Percentiles rank a stretch among this genome's conserved stretches.
phyloP scores from a whole-genome alignment of 352 stramenopile species.

The Globisporangium radiosum region DNA sequence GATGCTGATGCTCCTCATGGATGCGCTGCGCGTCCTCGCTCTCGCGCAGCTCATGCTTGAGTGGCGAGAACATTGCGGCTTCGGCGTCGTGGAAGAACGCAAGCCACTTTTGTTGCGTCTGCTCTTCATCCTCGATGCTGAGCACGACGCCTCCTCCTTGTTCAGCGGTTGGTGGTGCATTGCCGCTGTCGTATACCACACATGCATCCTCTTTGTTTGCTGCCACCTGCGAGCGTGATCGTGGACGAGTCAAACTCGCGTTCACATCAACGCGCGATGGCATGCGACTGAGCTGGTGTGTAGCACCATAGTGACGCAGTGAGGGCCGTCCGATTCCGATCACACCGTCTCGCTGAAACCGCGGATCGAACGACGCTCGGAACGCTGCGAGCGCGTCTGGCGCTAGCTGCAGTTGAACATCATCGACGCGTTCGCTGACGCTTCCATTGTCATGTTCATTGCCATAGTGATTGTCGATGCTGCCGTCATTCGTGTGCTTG shows the following conservation, averaged over 20 bases:
- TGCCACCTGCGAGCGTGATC: no score
- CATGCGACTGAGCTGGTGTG: neutral
- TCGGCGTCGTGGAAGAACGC: constrained; percentile 52
- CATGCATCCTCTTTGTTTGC: neutral
- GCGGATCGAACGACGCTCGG: constrained; percentile 7
- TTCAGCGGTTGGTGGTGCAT: neutral
- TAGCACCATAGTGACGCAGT: constrained; percentile 8
- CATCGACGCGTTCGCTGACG: constrained; percentile 14
- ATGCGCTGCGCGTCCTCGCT: constrained; percentile 34
- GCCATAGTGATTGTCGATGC: neutral
- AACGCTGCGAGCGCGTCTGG: constrained; percentile 8
- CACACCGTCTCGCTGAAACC: neutral
- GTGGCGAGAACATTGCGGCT: constrained; percentile 40
- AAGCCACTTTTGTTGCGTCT: constrained; percentile 54
- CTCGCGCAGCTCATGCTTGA: constrained; percentile 37
- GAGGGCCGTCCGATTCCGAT: neutral
- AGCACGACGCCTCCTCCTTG: constrained; percentile 27
- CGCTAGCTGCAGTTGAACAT: constrained; percentile 13
- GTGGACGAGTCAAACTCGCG: neutral
- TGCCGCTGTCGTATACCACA: neutral
- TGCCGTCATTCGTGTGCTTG: neutral
- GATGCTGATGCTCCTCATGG: constrained; percentile 41
- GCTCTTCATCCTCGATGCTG: constrained; percentile 33
- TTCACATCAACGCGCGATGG: neutral
- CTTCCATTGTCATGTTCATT: neutral